Evolutionary conservation across 106 monocot genomes (phyloP).

Genomic region (Dioscorea alata): DNA sequence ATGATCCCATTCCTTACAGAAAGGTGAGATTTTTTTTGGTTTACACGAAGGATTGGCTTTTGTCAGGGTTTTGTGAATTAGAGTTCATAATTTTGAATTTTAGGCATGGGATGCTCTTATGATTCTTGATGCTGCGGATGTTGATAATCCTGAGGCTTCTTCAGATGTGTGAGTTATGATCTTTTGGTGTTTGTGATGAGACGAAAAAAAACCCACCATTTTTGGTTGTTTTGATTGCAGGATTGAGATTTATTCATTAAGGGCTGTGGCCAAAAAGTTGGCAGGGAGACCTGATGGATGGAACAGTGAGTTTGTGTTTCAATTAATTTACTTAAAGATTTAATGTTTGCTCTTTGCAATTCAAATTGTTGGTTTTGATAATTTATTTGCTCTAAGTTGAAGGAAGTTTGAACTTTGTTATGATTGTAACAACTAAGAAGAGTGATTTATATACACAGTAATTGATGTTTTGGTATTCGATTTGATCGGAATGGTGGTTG

Average conservation of each 20-base stretch:
- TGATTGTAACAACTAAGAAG: neutral
- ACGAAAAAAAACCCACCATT: neutral
- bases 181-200: neutral
- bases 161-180: slow-evolving; percentile 41
- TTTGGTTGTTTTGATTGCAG: slow-evolving; percentile 24
- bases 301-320: slow-evolving; percentile 60
- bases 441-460: neutral
- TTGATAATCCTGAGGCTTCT: slow-evolving; percentile 45
- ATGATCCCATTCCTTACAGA: slow-evolving; percentile 39
- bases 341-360: neutral
- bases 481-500: neutral
- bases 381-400: neutral
- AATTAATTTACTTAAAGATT: neutral
- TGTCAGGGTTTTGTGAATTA: neutral
- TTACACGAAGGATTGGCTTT: neutral
- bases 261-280: slow-evolving; percentile 52
- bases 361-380: neutral
- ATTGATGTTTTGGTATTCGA: neutral
- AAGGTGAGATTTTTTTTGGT: slow-evolving; percentile 15
- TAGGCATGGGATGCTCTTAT: slow-evolving; percentile 88
- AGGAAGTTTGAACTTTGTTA: too few species aligned
- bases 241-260: slow-evolving; percentile 76
- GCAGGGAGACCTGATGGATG: slow-evolving; percentile 80
- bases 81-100: neutral
- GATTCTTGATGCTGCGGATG: slow-evolving; percentile 68